phyloP scores from a whole-genome alignment of 1,284 basidiomycete species.

The Cerrena zonata region DNA sequence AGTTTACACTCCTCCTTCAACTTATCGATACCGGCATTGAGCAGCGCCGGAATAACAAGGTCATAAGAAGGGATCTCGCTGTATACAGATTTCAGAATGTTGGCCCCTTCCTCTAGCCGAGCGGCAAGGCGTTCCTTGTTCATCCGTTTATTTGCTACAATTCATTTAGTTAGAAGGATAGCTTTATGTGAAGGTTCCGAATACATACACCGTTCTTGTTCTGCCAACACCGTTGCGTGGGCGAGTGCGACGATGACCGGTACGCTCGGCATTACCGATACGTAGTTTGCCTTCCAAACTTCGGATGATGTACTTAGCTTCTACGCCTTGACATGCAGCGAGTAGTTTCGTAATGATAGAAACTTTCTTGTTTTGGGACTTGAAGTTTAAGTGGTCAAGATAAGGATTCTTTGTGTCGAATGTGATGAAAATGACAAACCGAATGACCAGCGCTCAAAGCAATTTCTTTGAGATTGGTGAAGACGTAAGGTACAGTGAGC shows the following conservation, averaged over 20 bases:
- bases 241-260: constrained; percentile 84
- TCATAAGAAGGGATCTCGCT: constrained; percentile 95
- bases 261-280: constrained; percentile 94
- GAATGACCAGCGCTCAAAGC: constrained; percentile 79
- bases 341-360: constrained; percentile 92
- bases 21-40: constrained; percentile 72
- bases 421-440: constrained; percentile 46
- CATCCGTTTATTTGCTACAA: constrained; percentile 64
- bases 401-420: constrained; percentile 3
- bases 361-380: constrained; percentile 93
- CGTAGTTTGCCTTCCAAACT: constrained; percentile 95
- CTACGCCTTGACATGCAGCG: constrained; percentile 82
- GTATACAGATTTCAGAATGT: constrained; percentile 85
- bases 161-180: constrained; percentile 5
- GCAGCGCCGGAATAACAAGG: constrained; percentile 85
- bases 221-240: constrained; percentile 78
- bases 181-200: not conserved
- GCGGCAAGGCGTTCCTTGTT: constrained; percentile 68
- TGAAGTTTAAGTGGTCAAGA: too few relatives aligned
- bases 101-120: constrained; percentile 76
- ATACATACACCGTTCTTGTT: constrained; percentile 57
- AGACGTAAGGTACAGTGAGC: constrained; percentile 84
- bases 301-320: constrained; percentile 94
- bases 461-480: constrained; percentile 81
- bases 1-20: constrained; percentile 80